A percentile compares a stretch with the other conserved stretches of the same genome.
Conservation (phyloP, 2,329 filamentous ascomycete species). For the Colletotrichum theobromicola region DNA sequence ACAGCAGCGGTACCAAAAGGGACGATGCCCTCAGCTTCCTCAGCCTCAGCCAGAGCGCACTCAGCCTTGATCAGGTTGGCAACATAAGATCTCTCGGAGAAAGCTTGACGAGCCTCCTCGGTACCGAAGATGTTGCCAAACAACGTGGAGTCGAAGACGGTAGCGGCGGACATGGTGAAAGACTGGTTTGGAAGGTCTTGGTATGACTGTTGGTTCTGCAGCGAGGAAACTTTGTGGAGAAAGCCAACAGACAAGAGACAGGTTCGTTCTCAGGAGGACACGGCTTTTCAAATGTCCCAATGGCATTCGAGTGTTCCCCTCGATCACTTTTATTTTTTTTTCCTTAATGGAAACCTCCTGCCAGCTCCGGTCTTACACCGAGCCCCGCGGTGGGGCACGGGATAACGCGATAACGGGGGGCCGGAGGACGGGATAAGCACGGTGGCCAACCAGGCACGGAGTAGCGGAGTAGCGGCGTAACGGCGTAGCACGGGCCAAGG, state of each 20-base stretch:
- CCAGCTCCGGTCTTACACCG: background rate
- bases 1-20: constrained; percentile 38
- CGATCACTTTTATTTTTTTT: background rate
- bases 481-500: constrained; percentile 13
- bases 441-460: background rate
- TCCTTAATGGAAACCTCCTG: background rate
- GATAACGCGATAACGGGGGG: constrained; percentile 5
- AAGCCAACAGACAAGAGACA: background rate
- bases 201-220: background rate
- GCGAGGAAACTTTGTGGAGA: background rate
- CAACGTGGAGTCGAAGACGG: constrained; percentile 51
- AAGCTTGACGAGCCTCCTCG: constrained; percentile 54
- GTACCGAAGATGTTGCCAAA: constrained; percentile 58
- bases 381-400: constrained; percentile 1
- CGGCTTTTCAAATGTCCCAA: background rate
- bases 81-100: constrained; percentile 55
- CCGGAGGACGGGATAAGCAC: background rate
- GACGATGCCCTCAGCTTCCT: constrained; percentile 52
- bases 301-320: background rate
- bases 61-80: constrained; percentile 54
- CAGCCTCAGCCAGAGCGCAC: constrained; percentile 55
- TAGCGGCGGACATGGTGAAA: constrained; percentile 25
- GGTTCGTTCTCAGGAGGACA: background rate
- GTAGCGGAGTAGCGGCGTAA: constrained; percentile 5
- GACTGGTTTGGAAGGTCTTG: background rate